phyloP scores from a whole-genome alignment of 139 green algal genomes.

The Ettlia oleoabundans region DNA sequence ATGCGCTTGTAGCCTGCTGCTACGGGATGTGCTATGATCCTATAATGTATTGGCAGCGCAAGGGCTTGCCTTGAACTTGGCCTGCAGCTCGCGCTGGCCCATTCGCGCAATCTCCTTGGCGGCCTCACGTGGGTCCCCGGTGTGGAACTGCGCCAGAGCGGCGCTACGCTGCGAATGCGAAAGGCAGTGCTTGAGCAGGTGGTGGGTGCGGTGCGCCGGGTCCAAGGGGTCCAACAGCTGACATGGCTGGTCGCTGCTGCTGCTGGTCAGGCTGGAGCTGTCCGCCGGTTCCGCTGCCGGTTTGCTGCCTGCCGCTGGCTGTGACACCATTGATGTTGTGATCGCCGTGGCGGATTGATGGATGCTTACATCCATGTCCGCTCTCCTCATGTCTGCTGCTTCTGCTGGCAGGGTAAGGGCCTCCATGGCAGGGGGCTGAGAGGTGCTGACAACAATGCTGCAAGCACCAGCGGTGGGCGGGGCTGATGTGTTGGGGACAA shows the following conservation, averaged over 20 bases:
- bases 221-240: neutral
- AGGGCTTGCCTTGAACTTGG: conserved; percentile 40
- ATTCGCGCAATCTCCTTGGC: conserved; percentile 52
- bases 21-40: too few relatives aligned
- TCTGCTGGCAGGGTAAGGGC: neutral
- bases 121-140: conserved; percentile 46
- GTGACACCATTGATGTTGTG: neutral
- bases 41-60: too few relatives aligned
- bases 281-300: too few relatives aligned
- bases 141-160: conserved; percentile 48
- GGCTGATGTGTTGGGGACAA: too few relatives aligned
- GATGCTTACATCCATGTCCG: neutral
- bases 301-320: neutral
- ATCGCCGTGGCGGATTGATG: neutral
- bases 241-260: neutral
- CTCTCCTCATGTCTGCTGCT: neutral
- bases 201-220: conserved; percentile 37
- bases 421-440: neutral
- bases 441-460: neutral
- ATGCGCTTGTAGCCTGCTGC: too few relatives aligned
- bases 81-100: conserved; percentile 58
- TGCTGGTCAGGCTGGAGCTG: conserved; percentile 4
- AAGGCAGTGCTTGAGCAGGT: conserved; percentile 58
- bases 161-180: conserved; percentile 28
- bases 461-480: too few relatives aligned